These are phyloP conservation scores for Penicillium angulare DNA, from an alignment of 495 filamentous ascomycete genomes.

Conservation along the genomic window DNA sequence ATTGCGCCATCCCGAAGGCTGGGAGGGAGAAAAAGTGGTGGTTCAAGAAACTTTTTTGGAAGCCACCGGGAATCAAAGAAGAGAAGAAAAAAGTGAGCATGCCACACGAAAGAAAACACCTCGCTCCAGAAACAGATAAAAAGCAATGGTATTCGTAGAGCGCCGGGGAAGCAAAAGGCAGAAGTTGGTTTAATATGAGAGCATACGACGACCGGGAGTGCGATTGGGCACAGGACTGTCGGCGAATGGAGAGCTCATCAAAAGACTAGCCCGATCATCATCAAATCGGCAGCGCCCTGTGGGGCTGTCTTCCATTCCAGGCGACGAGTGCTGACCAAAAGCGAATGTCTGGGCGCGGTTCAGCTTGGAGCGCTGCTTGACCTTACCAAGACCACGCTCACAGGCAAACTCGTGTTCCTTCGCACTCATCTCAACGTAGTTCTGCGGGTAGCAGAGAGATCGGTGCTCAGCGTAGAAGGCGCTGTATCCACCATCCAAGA, in stretches of 20 bases:
- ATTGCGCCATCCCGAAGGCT: conserved; percentile 10
- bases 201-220: conserved; percentile 64
- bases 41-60: conserved; percentile 2
- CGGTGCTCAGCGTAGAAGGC: conserved; percentile 80
- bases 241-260: conserved; percentile 51
- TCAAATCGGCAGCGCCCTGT: conserved; percentile 60
- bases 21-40: conserved; percentile 1
- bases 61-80: conserved; percentile 3
- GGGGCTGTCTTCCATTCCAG: conserved; percentile 75
- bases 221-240: conserved; percentile 54
- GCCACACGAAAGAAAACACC: conserved; percentile 21
- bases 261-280: conserved; percentile 26
- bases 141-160: conserved; percentile 16
- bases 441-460: conserved; percentile 81
- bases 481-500: conserved; percentile 95
- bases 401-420: conserved; percentile 87
- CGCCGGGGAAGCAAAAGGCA: conserved; percentile 11
- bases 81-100: conserved; percentile 8
- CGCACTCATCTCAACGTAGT: conserved; percentile 93
- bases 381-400: conserved; percentile 87
- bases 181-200: conserved; percentile 55
- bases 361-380: conserved; percentile 79
- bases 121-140: conserved; percentile 25
- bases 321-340: conserved; percentile 69
- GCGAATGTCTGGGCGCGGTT: conserved; percentile 91